Percentiles rank a stretch among this genome's conserved stretches.
Conservation (phyloP, 768 basidiomycete genomes). For the Mycena latifolia region DNA sequence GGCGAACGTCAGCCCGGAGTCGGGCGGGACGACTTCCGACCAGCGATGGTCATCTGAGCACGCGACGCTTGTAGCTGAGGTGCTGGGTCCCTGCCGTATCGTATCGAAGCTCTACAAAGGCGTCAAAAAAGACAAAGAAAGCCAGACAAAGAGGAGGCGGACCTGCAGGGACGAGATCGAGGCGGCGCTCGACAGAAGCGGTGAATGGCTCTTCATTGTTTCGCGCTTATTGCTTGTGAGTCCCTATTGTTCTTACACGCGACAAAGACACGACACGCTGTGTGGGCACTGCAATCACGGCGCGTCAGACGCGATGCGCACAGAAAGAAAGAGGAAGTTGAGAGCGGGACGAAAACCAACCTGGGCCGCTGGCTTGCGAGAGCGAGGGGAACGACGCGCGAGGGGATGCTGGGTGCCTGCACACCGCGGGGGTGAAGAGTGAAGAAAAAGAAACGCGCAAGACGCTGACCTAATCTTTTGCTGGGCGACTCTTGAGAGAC, state of each 20-base stretch:
- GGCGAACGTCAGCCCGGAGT: constrained; percentile 68
- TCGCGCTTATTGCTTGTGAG: constrained; percentile 1
- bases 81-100: constrained; percentile 24
- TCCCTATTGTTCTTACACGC: constrained; percentile 7
- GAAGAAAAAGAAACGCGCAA: constrained; percentile 17
- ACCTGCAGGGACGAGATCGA: constrained; percentile 28
- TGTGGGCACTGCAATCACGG: not conserved
- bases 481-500: not conserved
- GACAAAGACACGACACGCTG: constrained; percentile 14
- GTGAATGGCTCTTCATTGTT: constrained; percentile 14
- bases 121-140: constrained; percentile 14
- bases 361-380: constrained; percentile 7
- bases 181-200: constrained; percentile 7
- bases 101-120: constrained; percentile 29
- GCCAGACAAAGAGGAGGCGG: not conserved
- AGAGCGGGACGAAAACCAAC: not conserved
- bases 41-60: constrained; percentile 52
- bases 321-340: not conserved
- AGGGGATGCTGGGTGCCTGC: constrained; percentile 18
- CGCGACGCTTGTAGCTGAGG: constrained; percentile 20
- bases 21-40: constrained; percentile 70
- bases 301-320: constrained; percentile 24
- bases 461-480: constrained; percentile 17
- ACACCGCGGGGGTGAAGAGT: constrained; percentile 18
- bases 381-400: not conserved